Evolutionary conservation across 305 asterid genomes (phyloP).

Genomic region (Fraxinus paxiana): DNA sequence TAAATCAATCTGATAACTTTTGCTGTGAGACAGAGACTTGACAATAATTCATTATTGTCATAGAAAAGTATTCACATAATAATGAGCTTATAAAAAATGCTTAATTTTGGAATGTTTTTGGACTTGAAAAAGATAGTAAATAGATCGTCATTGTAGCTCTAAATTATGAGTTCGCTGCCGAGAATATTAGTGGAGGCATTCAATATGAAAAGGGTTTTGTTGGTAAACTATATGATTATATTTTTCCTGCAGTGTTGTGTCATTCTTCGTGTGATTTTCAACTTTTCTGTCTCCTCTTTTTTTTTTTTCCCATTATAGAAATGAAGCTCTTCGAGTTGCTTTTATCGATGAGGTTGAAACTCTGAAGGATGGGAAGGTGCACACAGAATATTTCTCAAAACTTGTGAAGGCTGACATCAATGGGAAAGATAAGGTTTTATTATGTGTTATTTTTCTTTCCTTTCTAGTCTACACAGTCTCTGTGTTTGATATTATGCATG

Average conservation of each 20-base stretch:
- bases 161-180: constrained; percentile 3
- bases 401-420: constrained; percentile 93
- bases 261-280: constrained; percentile 12
- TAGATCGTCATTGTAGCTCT: constrained; percentile 1
- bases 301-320: constrained; percentile 39
- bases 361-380: constrained; percentile 73
- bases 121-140: constrained; percentile 2
- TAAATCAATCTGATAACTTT: constrained; percentile 3
- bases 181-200: constrained; percentile 5
- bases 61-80: not conserved
- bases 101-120: not conserved
- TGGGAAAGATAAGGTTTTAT: constrained; percentile 79
- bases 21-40: not conserved
- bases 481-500: constrained; percentile 1
- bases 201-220: not conserved
- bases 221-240: constrained; percentile 14
- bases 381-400: constrained; percentile 76
- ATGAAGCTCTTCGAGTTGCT: constrained; percentile 98
- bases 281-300: not conserved
- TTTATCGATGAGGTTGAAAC: constrained; percentile 91
- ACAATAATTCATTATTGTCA: constrained; percentile 9
- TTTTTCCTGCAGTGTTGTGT: constrained; percentile 1
- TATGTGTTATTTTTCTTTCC: constrained; percentile 14
- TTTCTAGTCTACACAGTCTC: not conserved
- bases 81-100: not conserved